These are phyloP conservation scores for Fraxinus sp. DNA, from an alignment of 305 asterid species.

Conservation along the genomic window DNA sequence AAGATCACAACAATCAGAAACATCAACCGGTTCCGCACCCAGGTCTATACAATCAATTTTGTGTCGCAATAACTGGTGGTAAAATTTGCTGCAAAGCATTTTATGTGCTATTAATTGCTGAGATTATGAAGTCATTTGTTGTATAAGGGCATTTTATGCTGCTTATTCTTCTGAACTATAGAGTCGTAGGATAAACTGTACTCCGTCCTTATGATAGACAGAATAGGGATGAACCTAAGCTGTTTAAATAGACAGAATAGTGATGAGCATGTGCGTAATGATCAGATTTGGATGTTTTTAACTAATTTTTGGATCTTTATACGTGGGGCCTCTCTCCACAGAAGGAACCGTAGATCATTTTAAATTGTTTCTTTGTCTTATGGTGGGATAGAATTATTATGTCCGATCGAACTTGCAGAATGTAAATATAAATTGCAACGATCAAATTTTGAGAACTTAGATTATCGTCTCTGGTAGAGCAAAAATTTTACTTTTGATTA, in stretches of 20 bases:
- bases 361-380: neutral
- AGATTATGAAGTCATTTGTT: slow-evolving; percentile 19
- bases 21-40: slow-evolving; percentile 74
- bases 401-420: neutral
- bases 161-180: neutral
- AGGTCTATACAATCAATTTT: slow-evolving; percentile 42
- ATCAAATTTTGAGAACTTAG: neutral
- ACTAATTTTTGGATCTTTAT: neutral
- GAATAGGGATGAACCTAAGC: neutral
- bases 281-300: neutral
- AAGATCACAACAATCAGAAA: slow-evolving; percentile 75
- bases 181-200: neutral
- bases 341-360: neutral
- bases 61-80: slow-evolving; percentile 13
- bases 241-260: neutral
- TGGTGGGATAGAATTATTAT: neutral
- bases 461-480: neutral
- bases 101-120: neutral
- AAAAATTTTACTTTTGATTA: neutral
- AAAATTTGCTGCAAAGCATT: slow-evolving; percentile 6
- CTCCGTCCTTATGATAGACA: neutral
- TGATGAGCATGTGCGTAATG: neutral
- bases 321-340: neutral
- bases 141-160: neutral
- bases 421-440: neutral